A percentile compares a stretch with the other conserved stretches of the same genome.
Evolutionary conservation across 2,329 filamentous ascomycete genomes (phyloP).

Genomic region (Phialemonium atrogriseum): DNA sequence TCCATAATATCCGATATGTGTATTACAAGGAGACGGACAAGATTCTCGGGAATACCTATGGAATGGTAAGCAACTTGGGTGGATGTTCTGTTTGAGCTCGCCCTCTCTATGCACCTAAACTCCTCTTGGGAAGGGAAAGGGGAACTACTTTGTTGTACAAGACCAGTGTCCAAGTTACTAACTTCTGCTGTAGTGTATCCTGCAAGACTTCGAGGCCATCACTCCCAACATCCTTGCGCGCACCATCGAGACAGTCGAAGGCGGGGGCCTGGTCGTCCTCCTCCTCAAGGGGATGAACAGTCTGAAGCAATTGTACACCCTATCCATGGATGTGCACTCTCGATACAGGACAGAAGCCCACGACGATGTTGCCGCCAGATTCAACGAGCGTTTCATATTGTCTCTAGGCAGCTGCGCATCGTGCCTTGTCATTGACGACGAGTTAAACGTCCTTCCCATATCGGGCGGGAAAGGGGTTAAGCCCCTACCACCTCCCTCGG

Average conservation of each 20-base stretch:
- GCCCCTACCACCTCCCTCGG: slow-evolving; percentile 65
- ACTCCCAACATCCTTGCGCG: slow-evolving; percentile 94
- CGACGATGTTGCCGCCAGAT: slow-evolving; percentile 86
- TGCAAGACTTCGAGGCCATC: slow-evolving; percentile 96
- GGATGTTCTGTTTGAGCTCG: too few species aligned
- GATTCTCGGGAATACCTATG: slow-evolving; percentile 95
- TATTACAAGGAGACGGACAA: slow-evolving; percentile 99
- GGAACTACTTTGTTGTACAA: too few species aligned
- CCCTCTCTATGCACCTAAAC: too few species aligned
- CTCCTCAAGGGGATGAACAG: slow-evolving; percentile 95
- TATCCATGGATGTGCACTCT: slow-evolving; percentile 97
- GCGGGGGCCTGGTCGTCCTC: slow-evolving; percentile 83
- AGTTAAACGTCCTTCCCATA: slow-evolving; percentile 93
- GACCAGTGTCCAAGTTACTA: too few species aligned
- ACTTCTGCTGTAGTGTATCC: slow-evolving; percentile 69
- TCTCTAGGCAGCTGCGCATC: slow-evolving; percentile 92
- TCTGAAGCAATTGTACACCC: slow-evolving; percentile 90
- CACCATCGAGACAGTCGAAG: slow-evolving; percentile 95
- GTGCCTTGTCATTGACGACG: slow-evolving; percentile 93
- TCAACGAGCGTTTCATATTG: slow-evolving; percentile 95
- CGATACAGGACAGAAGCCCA: slow-evolving; percentile 95
- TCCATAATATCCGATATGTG: slow-evolving; percentile 96
- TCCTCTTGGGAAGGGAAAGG: too few species aligned
- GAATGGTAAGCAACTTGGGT: slow-evolving; percentile 64
- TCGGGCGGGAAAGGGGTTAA: slow-evolving; percentile 90